A percentile compares a stretch with the other conserved stretches of the same genome.
These are phyloP conservation scores for Botryotinia calthae DNA, from an alignment of 2,329 filamentous ascomycete species.

Conservation along the genomic window DNA sequence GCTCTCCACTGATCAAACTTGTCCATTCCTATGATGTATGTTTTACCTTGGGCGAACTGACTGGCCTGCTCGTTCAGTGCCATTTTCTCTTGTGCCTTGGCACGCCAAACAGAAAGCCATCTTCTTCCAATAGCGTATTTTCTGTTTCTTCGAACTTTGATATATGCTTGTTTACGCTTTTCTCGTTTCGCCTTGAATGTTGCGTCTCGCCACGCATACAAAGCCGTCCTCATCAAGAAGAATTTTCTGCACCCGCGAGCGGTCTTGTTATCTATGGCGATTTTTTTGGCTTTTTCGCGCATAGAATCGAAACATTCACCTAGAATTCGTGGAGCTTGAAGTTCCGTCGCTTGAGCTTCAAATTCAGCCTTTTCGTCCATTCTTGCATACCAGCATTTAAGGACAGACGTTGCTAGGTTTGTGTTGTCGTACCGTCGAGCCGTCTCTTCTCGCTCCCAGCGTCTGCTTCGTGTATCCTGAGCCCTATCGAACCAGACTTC, in stretches of 20 bases:
- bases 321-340: conserved; percentile 29
- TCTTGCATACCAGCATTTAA: conserved; percentile 32
- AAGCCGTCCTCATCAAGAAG: conserved; percentile 32
- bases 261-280: conserved; percentile 30
- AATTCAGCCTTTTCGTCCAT: conserved; percentile 27
- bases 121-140: conserved; percentile 35
- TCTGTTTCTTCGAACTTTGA: conserved; percentile 33
- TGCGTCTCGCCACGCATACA: conserved; percentile 36
- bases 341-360: conserved; percentile 29
- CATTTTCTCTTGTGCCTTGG: conserved; percentile 29
- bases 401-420: conserved; percentile 29
- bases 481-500: conserved; percentile 43
- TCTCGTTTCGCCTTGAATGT: conserved; percentile 34
- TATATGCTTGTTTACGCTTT: conserved; percentile 36
- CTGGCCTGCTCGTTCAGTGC: conserved; percentile 35
- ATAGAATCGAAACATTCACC: conserved; percentile 27
- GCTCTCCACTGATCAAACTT: conserved; percentile 38
- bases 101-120: conserved; percentile 32
- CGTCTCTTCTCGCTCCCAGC: conserved; percentile 30
- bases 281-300: conserved; percentile 28
- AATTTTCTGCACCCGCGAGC: conserved; percentile 36
- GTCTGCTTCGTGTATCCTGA: conserved; percentile 33
- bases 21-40: conserved; percentile 33
- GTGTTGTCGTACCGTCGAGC: conserved; percentile 30
- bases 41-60: conserved; percentile 31